phyloP scores from a whole-genome alignment of 2,329 filamentous ascomycete genomes.

The Talaromyces sp. region DNA sequence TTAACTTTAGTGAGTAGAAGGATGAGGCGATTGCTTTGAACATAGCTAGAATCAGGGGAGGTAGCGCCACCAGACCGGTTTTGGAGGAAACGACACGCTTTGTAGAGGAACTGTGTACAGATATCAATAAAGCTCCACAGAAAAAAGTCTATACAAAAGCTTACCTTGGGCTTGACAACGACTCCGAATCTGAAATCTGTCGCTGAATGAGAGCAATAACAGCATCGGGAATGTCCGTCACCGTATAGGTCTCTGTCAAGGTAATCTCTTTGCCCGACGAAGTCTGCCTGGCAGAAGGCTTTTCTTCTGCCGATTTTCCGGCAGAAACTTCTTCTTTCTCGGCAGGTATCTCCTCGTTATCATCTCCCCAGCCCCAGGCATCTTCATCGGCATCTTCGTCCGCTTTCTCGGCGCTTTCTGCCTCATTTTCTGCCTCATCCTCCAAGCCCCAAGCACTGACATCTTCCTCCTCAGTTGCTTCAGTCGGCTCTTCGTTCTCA shows the following conservation, averaged over 20 bases:
- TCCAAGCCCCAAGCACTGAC: conserved; percentile 49
- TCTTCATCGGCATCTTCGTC: conserved; percentile 46
- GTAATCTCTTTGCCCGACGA: conserved; percentile 58
- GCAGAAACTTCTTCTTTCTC: conserved; percentile 17
- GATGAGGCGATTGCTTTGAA: conserved; percentile 44
- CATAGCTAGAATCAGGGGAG: conserved; percentile 44
- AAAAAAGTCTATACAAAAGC: conserved; percentile 10
- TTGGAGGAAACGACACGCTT: conserved; percentile 36
- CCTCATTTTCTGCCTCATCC: conserved; percentile 23
- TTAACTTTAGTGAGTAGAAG: conserved; percentile 39
- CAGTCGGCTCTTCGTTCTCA: conserved; percentile 44
- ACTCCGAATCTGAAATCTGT: conserved; percentile 37
- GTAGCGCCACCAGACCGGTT: conserved; percentile 39
- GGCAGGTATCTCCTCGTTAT: conserved; percentile 39
- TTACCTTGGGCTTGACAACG: conserved; percentile 32
- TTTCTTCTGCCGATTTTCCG: conserved; percentile 17
- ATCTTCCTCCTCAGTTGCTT: conserved; percentile 35
- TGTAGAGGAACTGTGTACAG: conserved; percentile 21
- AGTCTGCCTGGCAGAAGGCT: conserved; percentile 3
- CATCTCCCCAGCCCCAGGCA: conserved; percentile 84
- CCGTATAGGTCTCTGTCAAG: conserved; percentile 77
- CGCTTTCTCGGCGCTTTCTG: conserved; percentile 14
- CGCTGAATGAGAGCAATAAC: conserved; percentile 47
- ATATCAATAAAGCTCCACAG: conserved; percentile 15
- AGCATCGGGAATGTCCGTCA: conserved; percentile 79